These are phyloP conservation scores for Xylariaceae sp. DNA, from an alignment of 2,329 filamentous ascomycete species.

Conservation along the genomic window DNA sequence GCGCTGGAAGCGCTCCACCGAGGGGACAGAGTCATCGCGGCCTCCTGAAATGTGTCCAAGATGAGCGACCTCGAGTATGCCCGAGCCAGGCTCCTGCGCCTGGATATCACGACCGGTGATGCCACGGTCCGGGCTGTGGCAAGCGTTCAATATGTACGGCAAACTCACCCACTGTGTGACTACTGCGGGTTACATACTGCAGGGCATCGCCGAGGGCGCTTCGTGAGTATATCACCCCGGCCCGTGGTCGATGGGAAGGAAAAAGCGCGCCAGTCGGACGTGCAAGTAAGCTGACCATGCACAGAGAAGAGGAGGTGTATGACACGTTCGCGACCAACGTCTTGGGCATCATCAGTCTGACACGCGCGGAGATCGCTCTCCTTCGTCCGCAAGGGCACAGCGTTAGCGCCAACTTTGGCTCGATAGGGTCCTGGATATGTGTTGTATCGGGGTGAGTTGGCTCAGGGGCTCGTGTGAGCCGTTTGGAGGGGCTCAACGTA, in stretches of 20 bases:
- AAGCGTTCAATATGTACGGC: conserved; percentile 25
- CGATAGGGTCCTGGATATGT: conserved; percentile 31
- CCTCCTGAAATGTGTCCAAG: conserved; percentile 33
- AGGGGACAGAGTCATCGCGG: conserved; percentile 44
- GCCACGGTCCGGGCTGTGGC: conserved; percentile 28
- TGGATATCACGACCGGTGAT: conserved; percentile 39
- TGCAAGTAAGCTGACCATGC: too few species aligned
- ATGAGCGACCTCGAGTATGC: conserved; percentile 33
- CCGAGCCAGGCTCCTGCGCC: conserved; percentile 34
- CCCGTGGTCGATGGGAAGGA: too few species aligned
- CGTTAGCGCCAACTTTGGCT: conserved; percentile 34
- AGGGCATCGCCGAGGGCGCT: conserved; percentile 33
- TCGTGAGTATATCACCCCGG: conserved; percentile 18
- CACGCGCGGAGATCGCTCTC: conserved; percentile 28
- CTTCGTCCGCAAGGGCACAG: conserved; percentile 26
- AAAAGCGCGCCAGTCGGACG: too few species aligned
- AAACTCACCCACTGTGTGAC: conserved; percentile 42
- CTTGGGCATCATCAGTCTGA: conserved; percentile 31
- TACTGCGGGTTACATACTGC: conserved; percentile 37
- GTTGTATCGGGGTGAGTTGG: too few species aligned
- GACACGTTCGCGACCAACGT: conserved; percentile 33
- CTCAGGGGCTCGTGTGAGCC: too few species aligned
- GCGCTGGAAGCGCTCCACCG: conserved; percentile 34
- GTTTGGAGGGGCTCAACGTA: too few species aligned
- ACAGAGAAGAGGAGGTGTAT: conserved; percentile 15